Evolutionary conservation across 2,329 filamentous ascomycete genomes (phyloP).

Genomic region (Stemphylium lycopersici): DNA sequence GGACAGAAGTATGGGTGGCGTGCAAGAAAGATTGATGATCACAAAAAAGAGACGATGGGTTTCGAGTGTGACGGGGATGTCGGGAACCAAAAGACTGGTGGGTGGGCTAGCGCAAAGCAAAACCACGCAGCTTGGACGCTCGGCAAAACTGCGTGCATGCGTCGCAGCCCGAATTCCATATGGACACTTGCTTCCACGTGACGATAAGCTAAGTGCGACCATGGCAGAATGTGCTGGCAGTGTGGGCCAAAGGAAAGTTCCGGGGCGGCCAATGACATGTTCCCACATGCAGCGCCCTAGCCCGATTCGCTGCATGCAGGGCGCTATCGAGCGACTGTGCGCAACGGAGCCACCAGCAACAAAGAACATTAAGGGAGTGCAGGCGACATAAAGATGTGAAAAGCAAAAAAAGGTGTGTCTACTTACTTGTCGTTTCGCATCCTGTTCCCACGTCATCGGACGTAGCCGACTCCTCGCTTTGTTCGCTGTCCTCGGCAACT

Average conservation of each 20-base stretch:
- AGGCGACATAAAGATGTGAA: conserved; percentile 7
- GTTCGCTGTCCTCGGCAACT: conserved; percentile 7
- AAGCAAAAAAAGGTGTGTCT: conserved; percentile 3
- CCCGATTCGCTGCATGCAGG: conserved; percentile 20
- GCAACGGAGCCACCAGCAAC: conserved; percentile 4
- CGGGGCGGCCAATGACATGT: conserved; percentile 18
- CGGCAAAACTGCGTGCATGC: conserved; percentile 37
- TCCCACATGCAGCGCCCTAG: conserved; percentile 19
- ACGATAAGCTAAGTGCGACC: conserved; percentile 33
- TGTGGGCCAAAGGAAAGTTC: conserved; percentile 18
- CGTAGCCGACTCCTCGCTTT: conserved; percentile 4
- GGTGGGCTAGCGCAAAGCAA: conserved; percentile 24
- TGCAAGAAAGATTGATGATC: conserved; percentile 8
- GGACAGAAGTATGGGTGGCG: conserved; percentile 1
- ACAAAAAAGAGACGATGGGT: conserved; percentile 11
- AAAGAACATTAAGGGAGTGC: not conserved
- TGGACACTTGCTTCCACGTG: conserved; percentile 32
- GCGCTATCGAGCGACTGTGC: conserved; percentile 18
- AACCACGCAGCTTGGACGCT: conserved; percentile 29
- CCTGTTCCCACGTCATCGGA: conserved; percentile 6
- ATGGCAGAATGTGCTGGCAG: conserved; percentile 20
- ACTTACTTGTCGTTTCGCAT: conserved; percentile 28
- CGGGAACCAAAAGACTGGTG: conserved; percentile 18
- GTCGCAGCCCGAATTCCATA: conserved; percentile 32
- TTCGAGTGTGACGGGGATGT: conserved; percentile 18